These are phyloP conservation scores for Corymbia citriodora DNA, from an alignment of 441 rosid genomes.

Conservation along the genomic window DNA sequence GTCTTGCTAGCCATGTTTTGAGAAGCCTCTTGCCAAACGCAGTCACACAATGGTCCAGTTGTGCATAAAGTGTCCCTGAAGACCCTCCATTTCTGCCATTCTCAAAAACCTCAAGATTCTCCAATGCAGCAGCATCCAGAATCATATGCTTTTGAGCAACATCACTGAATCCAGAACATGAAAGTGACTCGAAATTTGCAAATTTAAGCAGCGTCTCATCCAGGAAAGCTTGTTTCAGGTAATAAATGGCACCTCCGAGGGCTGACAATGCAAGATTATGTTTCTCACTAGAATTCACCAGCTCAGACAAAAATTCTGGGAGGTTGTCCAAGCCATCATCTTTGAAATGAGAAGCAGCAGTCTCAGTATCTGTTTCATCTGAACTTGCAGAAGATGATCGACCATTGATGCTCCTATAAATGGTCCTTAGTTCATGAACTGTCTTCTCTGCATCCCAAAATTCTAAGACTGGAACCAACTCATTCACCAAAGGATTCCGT, in stretches of 20 bases:
- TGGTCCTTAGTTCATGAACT: slow-evolving; percentile 44
- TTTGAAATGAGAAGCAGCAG: slow-evolving; percentile 17
- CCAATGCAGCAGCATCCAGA: slow-evolving; percentile 97
- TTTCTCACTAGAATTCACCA: slow-evolving; percentile 50
- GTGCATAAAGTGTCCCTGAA: slow-evolving; percentile 89
- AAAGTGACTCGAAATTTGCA: slow-evolving; percentile 86
- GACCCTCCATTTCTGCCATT: slow-evolving; percentile 81
- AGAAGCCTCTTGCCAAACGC: slow-evolving; percentile 92
- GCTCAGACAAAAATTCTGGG: slow-evolving; percentile 53
- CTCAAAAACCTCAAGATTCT: slow-evolving; percentile 98
- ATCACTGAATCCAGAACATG: slow-evolving; percentile 54
- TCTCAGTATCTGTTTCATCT: slow-evolving; percentile 17
- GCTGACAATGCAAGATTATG: slow-evolving; percentile 83
- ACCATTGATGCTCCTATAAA: slow-evolving; percentile 38
- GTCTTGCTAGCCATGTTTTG: slow-evolving; percentile 94
- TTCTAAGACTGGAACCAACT: slow-evolving; percentile 61
- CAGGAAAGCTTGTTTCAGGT: slow-evolving; percentile 86
- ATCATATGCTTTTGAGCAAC: slow-evolving; percentile 70
- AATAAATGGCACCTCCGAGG: slow-evolving; percentile 92
- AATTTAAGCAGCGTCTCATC: slow-evolving; percentile 86
- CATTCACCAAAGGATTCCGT: slow-evolving; percentile 82
- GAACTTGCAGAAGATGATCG: slow-evolving; percentile 34
- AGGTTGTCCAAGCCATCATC: slow-evolving; percentile 33
- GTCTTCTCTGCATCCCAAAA: slow-evolving; percentile 98
- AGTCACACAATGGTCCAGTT: slow-evolving; percentile 88